phyloP scores from a whole-genome alignment of 345 rosid genomes.

The Linum trigynum region DNA sequence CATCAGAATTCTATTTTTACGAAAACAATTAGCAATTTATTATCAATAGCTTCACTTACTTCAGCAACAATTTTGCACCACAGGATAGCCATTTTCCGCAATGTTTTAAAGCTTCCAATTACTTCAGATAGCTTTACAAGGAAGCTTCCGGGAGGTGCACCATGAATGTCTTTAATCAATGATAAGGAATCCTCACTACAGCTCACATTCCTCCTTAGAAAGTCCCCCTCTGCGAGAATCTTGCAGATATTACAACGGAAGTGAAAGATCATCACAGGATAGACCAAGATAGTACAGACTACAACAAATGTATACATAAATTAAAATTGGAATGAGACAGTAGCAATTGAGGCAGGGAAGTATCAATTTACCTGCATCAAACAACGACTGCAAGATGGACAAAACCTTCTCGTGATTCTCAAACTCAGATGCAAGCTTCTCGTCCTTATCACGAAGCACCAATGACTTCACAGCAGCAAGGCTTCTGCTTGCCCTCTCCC shows the following conservation, averaged over 20 bases:
- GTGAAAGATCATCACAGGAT: constrained; percentile 49
- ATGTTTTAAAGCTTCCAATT: constrained; percentile 73
- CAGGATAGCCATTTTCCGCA: constrained; percentile 66
- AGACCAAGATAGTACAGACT: constrained; percentile 8
- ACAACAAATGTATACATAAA: not conserved
- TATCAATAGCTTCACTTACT: constrained; percentile 36
- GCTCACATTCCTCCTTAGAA: constrained; percentile 60
- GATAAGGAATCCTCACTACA: constrained; percentile 38
- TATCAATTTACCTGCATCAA: constrained; percentile 56
- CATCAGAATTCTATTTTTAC: not conserved
- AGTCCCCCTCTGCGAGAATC: constrained; percentile 68
- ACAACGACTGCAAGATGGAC: constrained; percentile 44
- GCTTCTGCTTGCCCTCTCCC: constrained; percentile 73
- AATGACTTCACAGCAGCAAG: constrained; percentile 81
- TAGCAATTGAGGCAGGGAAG: constrained; percentile 8
- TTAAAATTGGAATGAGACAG: not conserved
- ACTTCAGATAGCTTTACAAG: constrained; percentile 85
- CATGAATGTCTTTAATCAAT: constrained; percentile 75
- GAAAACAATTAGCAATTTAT: not conserved
- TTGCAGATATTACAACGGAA: constrained; percentile 57
- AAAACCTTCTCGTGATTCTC: constrained; percentile 59
- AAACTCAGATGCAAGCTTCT: constrained; percentile 44
- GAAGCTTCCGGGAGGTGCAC: constrained; percentile 70
- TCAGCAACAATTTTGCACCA: constrained; percentile 79
- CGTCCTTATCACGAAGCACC: constrained; percentile 90